These are phyloP conservation scores for Solanum ahanhuiri DNA, from an alignment of 257 asterid species.

Conservation along the genomic window DNA sequence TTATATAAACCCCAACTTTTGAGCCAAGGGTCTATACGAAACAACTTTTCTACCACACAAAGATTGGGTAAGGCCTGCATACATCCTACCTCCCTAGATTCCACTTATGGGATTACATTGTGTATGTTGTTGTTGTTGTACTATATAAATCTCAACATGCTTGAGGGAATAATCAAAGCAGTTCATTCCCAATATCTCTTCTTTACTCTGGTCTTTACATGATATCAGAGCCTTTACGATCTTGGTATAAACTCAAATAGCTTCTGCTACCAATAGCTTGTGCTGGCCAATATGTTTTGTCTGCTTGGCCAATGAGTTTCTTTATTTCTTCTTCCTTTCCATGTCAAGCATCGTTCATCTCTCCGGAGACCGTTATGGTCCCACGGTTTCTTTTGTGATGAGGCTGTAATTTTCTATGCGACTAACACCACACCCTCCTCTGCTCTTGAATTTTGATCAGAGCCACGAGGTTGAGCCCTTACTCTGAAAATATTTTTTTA, in stretches of 20 bases:
- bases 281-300: neutral
- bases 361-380: neutral
- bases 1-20: neutral
- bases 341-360: neutral
- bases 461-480: too few relatives aligned
- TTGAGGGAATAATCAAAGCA: neutral
- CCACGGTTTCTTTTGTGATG: neutral
- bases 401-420: neutral
- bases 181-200: neutral
- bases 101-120: neutral
- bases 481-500: too few relatives aligned
- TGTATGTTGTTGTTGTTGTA: neutral
- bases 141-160: neutral
- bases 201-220: neutral
- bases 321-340: neutral
- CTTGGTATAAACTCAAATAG: neutral
- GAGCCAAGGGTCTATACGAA: neutral
- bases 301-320: neutral
- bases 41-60: neutral
- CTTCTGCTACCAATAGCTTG: neutral
- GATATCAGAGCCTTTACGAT: neutral
- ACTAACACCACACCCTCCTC: too few relatives aligned
- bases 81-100: neutral
- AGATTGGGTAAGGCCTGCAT: neutral
- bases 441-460: too few relatives aligned